Evolutionary conservation across 805 yeast genomes (phyloP), one percentile per base, ranked within the genome.

Genomic region (Metschnikowia shivogae): DNA sequence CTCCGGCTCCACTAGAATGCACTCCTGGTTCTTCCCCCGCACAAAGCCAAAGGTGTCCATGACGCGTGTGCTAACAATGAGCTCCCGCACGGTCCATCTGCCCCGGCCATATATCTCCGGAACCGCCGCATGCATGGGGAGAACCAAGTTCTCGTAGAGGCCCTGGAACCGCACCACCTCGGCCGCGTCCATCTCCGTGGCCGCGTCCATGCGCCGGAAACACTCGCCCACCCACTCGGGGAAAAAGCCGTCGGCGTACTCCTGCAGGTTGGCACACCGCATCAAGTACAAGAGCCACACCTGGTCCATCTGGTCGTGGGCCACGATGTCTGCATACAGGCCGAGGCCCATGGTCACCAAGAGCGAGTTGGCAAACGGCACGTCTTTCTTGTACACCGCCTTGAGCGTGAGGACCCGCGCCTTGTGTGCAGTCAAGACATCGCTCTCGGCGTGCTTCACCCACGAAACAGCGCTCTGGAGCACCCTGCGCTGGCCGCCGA

Each of bases 211-310:
- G 29, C 65, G 62, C 10, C 58, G 57, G 48, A 76, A 80, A 6
- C 63, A 59, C 2, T 59, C 56, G 13, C 54, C 51, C 14, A 84
- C 71, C 73, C 84, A 83, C 2, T 68, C 66, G 0, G 88, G 86
- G 13, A 78, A 62, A 33, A 59, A 61, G 26, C 53, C 61, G 8
- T 54, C 58, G 6, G 42, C 44, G 44, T 72, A 68, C 12, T 58
- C 61, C 4, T 58, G 53, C 36, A 65, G 67, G 57, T 82, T 84
- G 45, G 70, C 65, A 46, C 78, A 74, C 53, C 89, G 70, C 30
- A 85, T 77, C 22, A 85, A 65, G 79, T 84, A 86, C 33, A 86
- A 61, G 17, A 82, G 60, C 61, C 86, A 66, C 2, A 77, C 75
- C 52, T 82, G 84, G 45, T 81, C 82, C 46, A 80, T 64, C 37